A percentile compares a stretch with the other conserved stretches of the same genome.
Conservation (phyloP, 805 yeast species). For the Hanseniaspora lindneri region DNA sequence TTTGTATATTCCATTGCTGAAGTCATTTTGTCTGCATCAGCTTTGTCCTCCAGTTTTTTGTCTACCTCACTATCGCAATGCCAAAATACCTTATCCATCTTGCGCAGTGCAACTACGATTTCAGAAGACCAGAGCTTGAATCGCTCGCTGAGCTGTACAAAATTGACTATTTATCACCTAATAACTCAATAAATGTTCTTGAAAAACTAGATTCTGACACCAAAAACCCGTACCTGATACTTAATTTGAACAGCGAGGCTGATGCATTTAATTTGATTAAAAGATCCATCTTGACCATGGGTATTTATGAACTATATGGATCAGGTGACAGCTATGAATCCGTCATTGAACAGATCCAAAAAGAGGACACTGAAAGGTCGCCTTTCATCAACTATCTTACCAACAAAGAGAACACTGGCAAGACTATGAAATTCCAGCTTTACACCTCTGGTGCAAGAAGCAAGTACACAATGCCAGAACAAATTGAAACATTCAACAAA, state of each 20-base stretch:
- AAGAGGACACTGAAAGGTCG: not conserved
- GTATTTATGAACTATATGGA: conserved; percentile 55
- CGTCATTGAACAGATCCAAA: not conserved
- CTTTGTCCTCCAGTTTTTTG: too few relatives aligned
- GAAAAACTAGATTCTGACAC: conserved; percentile 51
- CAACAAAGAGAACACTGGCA: conserved; percentile 23
- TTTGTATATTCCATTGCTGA: too few relatives aligned
- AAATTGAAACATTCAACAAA: conserved; percentile 54
- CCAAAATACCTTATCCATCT: conserved; percentile 64
- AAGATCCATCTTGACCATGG: conserved; percentile 59
- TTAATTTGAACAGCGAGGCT: conserved; percentile 52
- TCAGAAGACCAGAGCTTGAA: conserved; percentile 71
- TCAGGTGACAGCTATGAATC: not conserved
- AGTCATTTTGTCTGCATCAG: too few relatives aligned
- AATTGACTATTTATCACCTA: conserved; percentile 25
- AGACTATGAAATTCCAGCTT: conserved; percentile 51
- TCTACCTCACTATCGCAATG: conserved; percentile 14
- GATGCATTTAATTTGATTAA: conserved; percentile 53
- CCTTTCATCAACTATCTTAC: not conserved
- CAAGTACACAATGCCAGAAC: conserved; percentile 29
- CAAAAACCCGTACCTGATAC: conserved; percentile 56
- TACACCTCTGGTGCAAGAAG: conserved; percentile 65
- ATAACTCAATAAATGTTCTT: conserved; percentile 24
- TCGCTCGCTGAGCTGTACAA: conserved; percentile 60
- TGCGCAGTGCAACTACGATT: conserved; percentile 72